These are phyloP conservation scores for Phytophthora lateralis DNA, from an alignment of 352 stramenopile genomes.

Conservation along the genomic window DNA sequence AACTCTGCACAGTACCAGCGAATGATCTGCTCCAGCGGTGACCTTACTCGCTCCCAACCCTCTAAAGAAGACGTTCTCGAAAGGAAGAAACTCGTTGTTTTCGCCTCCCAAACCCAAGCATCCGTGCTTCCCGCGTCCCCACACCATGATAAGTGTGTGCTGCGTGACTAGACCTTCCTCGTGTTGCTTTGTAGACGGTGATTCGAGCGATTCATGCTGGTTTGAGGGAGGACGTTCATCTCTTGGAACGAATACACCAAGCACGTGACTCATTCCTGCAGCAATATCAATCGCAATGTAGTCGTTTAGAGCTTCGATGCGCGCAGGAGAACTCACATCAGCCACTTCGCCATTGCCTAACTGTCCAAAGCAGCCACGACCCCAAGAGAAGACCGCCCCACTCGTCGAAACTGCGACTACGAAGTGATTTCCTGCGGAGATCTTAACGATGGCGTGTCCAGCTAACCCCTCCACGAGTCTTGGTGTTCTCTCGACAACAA, in stretches of 20 bases:
- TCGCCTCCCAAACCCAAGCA: conserved; percentile 65
- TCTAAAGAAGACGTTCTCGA: conserved; percentile 66
- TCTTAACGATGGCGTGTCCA: conserved; percentile 35
- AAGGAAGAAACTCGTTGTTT: conserved; percentile 30
- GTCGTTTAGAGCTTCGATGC: conserved; percentile 33
- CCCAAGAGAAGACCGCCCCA: conserved; percentile 65
- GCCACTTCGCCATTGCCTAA: conserved; percentile 45
- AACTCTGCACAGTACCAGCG: conserved; percentile 58
- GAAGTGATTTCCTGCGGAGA: conserved; percentile 75
- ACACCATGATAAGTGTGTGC: conserved; percentile 55
- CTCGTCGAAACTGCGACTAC: conserved; percentile 44
- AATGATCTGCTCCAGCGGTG: conserved; percentile 66
- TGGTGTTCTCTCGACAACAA: conserved; percentile 33
- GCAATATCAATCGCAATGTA: conserved; percentile 49
- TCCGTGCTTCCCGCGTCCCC: conserved; percentile 46
- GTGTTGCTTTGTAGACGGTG: background rate
- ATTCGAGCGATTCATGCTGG: background rate
- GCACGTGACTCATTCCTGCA: conserved; percentile 53
- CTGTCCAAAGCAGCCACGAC: conserved; percentile 59
- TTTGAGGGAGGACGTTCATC: background rate
- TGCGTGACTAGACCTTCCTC: conserved; percentile 13
- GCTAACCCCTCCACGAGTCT: conserved; percentile 28
- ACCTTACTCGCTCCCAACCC: conserved; percentile 51
- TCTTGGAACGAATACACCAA: conserved; percentile 50
- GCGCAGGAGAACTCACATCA: conserved; percentile 25